Percentiles rank a stretch among this genome's conserved stretches.
Evolutionary conservation across 1,284 basidiomycete species (phyloP).

Genomic region (Pulveroboletus sp.): DNA sequence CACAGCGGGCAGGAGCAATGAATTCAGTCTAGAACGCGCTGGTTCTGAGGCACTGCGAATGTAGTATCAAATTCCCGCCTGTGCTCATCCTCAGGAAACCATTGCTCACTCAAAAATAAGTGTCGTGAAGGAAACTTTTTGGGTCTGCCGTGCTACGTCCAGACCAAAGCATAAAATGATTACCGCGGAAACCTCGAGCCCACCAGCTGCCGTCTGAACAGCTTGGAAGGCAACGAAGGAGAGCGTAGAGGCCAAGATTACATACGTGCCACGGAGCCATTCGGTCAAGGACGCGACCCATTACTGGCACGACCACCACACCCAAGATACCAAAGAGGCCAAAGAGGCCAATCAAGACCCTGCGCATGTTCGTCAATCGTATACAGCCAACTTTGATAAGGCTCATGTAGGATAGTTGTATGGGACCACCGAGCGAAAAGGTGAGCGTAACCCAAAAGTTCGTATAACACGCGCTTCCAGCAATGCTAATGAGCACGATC

Average conservation of each 20-base stretch:
- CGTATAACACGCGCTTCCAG: constrained; percentile 57
- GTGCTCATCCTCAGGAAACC: not conserved
- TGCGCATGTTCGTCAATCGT: constrained; percentile 13
- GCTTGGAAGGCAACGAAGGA: constrained; percentile 39
- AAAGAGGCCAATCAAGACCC: constrained; percentile 54
- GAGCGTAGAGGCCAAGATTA: constrained; percentile 44
- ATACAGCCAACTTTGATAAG: not conserved
- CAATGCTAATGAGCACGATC: constrained; percentile 52
- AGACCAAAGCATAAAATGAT: constrained; percentile 46
- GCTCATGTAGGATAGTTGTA: constrained; percentile 61
- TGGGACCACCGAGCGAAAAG: constrained; percentile 57
- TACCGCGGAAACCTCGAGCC: constrained; percentile 47
- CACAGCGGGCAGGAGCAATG: constrained; percentile 16
- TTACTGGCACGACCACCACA: constrained; percentile 48
- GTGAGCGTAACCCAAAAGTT: constrained; percentile 72
- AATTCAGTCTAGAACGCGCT: constrained; percentile 25
- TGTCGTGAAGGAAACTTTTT: constrained; percentile 44
- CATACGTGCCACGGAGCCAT: constrained; percentile 53
- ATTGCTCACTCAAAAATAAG: constrained; percentile 38
- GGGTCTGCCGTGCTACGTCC: constrained; percentile 51
- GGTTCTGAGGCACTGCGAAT: constrained; percentile 21
- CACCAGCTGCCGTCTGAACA: constrained; percentile 47
- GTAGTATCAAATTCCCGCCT: not conserved
- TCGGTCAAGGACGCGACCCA: too few relatives aligned
- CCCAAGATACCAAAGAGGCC: constrained; percentile 53